A percentile compares a stretch with the other conserved stretches of the same genome.
Evolutionary conservation across 208 protist species (phyloP).

Genomic region (Crithidia acanthocephali): DNA sequence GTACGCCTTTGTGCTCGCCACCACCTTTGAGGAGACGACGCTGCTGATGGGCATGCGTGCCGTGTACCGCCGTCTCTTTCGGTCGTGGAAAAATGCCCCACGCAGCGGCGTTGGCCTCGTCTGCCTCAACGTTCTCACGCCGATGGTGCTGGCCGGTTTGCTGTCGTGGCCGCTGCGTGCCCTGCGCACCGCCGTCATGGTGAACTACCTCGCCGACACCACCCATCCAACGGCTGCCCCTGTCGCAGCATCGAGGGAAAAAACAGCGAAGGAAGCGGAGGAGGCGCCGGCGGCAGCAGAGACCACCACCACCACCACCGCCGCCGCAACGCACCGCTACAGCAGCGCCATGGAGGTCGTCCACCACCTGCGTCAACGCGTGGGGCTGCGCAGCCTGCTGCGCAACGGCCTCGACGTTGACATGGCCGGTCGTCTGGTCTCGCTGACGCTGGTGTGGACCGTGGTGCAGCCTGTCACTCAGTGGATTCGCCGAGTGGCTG

Average conservation of each 20-base stretch:
- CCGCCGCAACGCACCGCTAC: slow-evolving; percentile 14
- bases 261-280: not conserved
- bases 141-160: slow-evolving; percentile 14
- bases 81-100: not conserved
- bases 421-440: slow-evolving; percentile 29
- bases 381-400: slow-evolving; percentile 29
- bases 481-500: slow-evolving; percentile 24
- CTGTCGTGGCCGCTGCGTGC: slow-evolving; percentile 37
- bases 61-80: not conserved
- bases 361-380: not conserved
- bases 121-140: slow-evolving; percentile 8
- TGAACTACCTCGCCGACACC: slow-evolving; percentile 39
- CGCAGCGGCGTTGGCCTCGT: not conserved
- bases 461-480: slow-evolving; percentile 30
- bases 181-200: slow-evolving; percentile 23
- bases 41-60: slow-evolving; percentile 14
- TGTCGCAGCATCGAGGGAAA: not conserved
- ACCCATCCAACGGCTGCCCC: not conserved
- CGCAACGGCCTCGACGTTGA: slow-evolving; percentile 47
- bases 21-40: slow-evolving; percentile 17
- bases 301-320: no score
- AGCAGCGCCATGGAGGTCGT: slow-evolving; percentile 8
- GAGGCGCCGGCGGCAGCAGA: not conserved
- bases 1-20: slow-evolving; percentile 25
- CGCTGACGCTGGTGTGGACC: slow-evolving; percentile 27